Conservation (phyloP, 345 rosid genomes). For the Heritiera littoralis region DNA sequence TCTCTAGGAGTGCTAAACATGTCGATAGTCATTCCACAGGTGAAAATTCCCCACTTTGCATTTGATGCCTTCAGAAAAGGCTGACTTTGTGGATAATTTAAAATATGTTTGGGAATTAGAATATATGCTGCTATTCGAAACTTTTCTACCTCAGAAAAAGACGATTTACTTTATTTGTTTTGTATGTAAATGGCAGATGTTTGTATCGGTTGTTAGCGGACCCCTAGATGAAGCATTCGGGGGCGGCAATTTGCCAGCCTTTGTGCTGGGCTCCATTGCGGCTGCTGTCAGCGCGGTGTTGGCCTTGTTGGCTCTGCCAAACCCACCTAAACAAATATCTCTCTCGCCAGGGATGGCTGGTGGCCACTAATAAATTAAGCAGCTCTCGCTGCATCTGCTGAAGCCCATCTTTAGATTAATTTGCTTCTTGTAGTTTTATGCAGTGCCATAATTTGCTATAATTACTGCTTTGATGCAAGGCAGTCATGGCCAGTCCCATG, state of each 20-base stretch:
- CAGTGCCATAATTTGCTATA: not conserved
- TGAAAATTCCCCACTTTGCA: slow-evolving; percentile 14
- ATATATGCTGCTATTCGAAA: not conserved
- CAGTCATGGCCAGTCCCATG: slow-evolving; percentile 7
- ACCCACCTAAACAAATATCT: slow-evolving; percentile 25
- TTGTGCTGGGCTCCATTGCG: slow-evolving; percentile 34
- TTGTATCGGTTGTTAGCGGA: slow-evolving; percentile 68
- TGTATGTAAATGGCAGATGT: slow-evolving; percentile 48
- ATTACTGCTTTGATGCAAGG: not conserved
- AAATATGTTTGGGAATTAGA: not conserved
- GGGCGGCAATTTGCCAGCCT: slow-evolving; percentile 66
- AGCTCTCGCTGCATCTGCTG: not conserved
- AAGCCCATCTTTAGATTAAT: not conserved
- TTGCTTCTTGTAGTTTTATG: not conserved
- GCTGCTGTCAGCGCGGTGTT: slow-evolving; percentile 31
- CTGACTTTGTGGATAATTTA: not conserved
- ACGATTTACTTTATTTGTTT: no score
- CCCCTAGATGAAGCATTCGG: slow-evolving; percentile 71
- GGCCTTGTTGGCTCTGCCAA: slow-evolving; percentile 28
- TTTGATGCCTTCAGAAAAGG: not conserved
- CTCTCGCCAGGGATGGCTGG: slow-evolving; percentile 24
- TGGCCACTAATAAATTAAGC: slow-evolving; percentile 18
- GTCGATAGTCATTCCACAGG: slow-evolving; percentile 43
- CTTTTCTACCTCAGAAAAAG: no score
- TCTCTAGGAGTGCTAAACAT: slow-evolving; percentile 42